These are phyloP conservation scores for Drosera capensis DNA, from an alignment of 148 eudicot species.

Conservation along the genomic window DNA sequence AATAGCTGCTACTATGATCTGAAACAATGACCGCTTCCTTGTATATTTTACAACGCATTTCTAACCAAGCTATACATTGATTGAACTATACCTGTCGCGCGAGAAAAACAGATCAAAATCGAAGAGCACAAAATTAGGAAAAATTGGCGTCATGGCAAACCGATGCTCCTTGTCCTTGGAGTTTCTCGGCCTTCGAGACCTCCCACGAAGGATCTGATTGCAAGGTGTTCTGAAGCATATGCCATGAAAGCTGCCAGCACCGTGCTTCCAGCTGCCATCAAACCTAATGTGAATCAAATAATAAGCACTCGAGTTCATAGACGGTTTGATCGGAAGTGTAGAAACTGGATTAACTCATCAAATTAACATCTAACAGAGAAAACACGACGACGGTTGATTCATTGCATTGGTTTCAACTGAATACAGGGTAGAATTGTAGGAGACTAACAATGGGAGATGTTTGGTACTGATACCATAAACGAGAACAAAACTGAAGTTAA, in stretches of 20 bases:
- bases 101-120: background rate
- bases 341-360: background rate
- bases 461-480: no score
- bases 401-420: no score
- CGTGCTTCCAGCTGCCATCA: conserved; percentile 78
- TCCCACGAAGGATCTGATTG: conserved; percentile 51
- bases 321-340: background rate
- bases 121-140: conserved; percentile 13
- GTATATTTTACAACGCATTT: no score
- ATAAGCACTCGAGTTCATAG: background rate
- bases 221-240: conserved; percentile 82
- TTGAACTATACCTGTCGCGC: no score
- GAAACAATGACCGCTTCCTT: no score
- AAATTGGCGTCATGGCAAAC: conserved; percentile 15
- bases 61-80: no score
- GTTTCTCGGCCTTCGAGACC: conserved; percentile 61
- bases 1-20: no score
- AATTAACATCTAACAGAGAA: no score
- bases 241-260: conserved; percentile 80
- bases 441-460: no score
- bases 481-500: no score
- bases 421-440: no score
- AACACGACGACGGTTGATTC: no score
- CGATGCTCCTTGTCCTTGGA: conserved; percentile 26
- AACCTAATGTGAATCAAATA: conserved; percentile 31